Base-by-base conservation (phyloP, 2,329 filamentous ascomycete species). In the Pestalotiopsis sp. region DNA sequence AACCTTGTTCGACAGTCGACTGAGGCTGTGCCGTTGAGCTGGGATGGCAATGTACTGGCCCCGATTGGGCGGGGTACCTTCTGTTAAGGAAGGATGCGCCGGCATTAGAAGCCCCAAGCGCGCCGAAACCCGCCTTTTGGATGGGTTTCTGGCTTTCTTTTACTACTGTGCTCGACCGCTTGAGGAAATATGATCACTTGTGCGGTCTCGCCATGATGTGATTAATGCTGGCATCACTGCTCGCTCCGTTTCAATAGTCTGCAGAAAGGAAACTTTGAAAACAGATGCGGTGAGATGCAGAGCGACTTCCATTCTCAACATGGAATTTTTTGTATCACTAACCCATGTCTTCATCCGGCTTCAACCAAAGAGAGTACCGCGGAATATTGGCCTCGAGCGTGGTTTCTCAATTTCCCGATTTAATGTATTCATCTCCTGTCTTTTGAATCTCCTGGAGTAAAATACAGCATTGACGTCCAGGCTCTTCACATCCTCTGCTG, bases 11-110 rank as follows among this genome's bases (percentile, higher is more conserved):
- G 12, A 39, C 27, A 36, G 14, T 39, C 31, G 31, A 38, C 59
- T 62, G 59, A 62, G 59, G 59, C 59, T 62, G 31, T 62, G 59
- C 59, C 59, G 59, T 17, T 39, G 25, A 62, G 14, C 25, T 62
- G 27, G 59, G 59, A 17, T n/a, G 27, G 12, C 45, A n/a, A 62
- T 62, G 59, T 62, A 62, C 27, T 20, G 7, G 31, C 31, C 31
- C 31, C 31, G 31, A 36, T 20, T 27, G 31, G 31, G 31, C 27
- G n/a, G 59, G 27, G 59, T 62, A 62, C n/a, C 59, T 39, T 13
- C 13, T 62, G 59, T 39, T 62, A 62, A 13, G 45, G 20, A 20
- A 52, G 45, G 45, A 52, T 52, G 45, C 14, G 45, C 17, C 45
- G 45, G 45, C 17, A n/a, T 20, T 52, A 52, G 45, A 11, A 52